Base-by-base conservation (phyloP, 78 protist species). In the Guillardia theta region DNA sequence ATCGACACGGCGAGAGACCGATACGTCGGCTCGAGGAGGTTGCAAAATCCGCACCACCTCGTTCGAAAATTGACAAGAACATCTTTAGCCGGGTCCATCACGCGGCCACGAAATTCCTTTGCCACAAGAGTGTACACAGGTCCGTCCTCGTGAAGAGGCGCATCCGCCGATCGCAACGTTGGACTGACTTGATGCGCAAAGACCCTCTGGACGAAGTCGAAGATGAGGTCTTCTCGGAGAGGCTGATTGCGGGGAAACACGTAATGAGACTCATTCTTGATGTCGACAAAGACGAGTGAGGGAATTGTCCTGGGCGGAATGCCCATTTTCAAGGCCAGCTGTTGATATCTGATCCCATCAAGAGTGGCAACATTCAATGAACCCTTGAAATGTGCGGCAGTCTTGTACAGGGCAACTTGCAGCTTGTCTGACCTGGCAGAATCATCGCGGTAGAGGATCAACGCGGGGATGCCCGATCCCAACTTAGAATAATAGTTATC, bases 41-140 rank as follows among this genome's bases (percentile, higher is more conserved):
- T 70, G 87, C 87, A 70, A 43, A 70, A 70, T 27, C 87, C 87
- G 87, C 87, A 58, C 70, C 70, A 58, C 70, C 39, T 58, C 27
- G 87, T 70, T 15, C 87, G 87, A 43, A 70, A 70, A 70, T 10
- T 70, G 39, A 70, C 78, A 12, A 64, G 78, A 12, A 12, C 78
- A 22, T 12, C 12, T 22, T 64, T 19, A 22, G 12, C 78, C 9
- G 78, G 78, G 78, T 64, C 78, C 36, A 19, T 24, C 78, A 22
- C 78, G 43, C 6, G 8, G 87, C 44, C 47, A 37, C 87, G 39
- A 0, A 70, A 70, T 12, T 36, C 87, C 9, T 27, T 43, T 0
- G 87, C 87, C 87, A 70, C 87, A 3, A 70, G 44, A 2, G 87
- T 70, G 39, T 37, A 70, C 33, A 70, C 87, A 37, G 70, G 70